Conservation (phyloP, 2,329 filamentous ascomycete species). For the Nemania abortiva region DNA sequence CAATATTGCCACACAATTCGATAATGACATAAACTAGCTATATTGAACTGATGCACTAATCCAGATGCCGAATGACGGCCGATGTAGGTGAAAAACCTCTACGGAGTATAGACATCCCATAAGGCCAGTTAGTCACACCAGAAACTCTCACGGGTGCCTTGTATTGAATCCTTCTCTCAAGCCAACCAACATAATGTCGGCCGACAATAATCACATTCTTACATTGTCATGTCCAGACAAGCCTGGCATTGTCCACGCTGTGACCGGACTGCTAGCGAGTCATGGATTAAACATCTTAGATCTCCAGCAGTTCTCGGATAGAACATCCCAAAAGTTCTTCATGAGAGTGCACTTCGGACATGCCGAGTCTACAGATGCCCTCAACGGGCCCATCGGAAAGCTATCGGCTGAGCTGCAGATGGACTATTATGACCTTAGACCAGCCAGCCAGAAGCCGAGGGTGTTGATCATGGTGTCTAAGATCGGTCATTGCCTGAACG, state of each 20-base stretch:
- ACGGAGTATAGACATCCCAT: slow-evolving; percentile 28
- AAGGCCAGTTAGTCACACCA: slow-evolving; percentile 38
- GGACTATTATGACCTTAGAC: slow-evolving; percentile 75
- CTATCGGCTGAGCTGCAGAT: slow-evolving; percentile 75
- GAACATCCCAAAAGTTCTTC: slow-evolving; percentile 80
- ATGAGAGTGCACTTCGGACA: slow-evolving; percentile 88
- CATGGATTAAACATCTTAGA: slow-evolving; percentile 85
- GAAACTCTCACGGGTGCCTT: slow-evolving; percentile 15
- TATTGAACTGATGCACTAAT: slow-evolving; percentile 43
- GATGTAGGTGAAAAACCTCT: slow-evolving; percentile 40
- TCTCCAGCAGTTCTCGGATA: slow-evolving; percentile 86
- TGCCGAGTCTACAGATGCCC: slow-evolving; percentile 62
- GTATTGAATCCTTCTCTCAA: slow-evolving; percentile 7
- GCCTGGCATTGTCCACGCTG: slow-evolving; percentile 85
- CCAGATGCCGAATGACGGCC: slow-evolving; percentile 45
- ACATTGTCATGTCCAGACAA: slow-evolving; percentile 88
- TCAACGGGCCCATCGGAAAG: slow-evolving; percentile 67
- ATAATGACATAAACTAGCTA: slow-evolving; percentile 30
- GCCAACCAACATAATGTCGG: slow-evolving; percentile 41
- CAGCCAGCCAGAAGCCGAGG: slow-evolving; percentile 75
- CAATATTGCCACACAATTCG: slow-evolving; percentile 18
- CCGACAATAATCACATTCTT: slow-evolving; percentile 72
- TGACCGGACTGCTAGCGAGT: slow-evolving; percentile 80
- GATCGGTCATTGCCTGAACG: slow-evolving; percentile 87
- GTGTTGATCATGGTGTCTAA: slow-evolving; percentile 92